Conservation (phyloP, 805 yeast species). For the Saturnispora zaruensis region DNA sequence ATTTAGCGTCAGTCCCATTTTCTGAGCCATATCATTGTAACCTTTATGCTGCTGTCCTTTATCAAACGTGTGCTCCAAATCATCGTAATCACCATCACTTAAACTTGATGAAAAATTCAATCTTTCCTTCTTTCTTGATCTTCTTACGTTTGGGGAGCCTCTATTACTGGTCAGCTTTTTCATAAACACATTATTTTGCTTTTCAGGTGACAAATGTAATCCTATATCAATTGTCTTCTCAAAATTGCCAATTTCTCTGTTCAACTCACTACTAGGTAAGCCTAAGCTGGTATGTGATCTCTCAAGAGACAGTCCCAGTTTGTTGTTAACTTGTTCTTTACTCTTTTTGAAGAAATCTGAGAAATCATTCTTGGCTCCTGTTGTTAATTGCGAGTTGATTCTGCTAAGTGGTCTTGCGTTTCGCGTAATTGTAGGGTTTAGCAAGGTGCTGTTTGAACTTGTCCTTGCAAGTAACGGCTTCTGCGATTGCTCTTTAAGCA, state of each 20-base stretch:
- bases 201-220: not conserved
- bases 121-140: not conserved
- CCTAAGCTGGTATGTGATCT: not conserved
- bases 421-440: not conserved
- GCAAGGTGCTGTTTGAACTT: not conserved
- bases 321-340: constrained; percentile 8
- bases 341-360: constrained; percentile 12
- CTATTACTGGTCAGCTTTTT: not conserved
- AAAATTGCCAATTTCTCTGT: not conserved
- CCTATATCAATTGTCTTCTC: constrained; percentile 8
- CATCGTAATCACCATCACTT: constrained; percentile 5
- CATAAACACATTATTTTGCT: not conserved
- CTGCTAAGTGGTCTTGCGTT: not conserved
- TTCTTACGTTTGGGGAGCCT: not conserved
- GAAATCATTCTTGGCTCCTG: constrained; percentile 8
- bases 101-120: not conserved
- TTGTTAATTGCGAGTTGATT: constrained; percentile 9
- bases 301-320: constrained; percentile 3
- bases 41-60: not conserved
- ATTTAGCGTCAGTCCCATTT: constrained; percentile 2
- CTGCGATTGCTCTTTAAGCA: not conserved
- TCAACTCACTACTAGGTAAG: not conserved
- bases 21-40: not conserved
- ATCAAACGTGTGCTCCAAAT: constrained; percentile 6
- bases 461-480: not conserved